phyloP scores from a whole-genome alignment of 1,284 basidiomycete genomes.

The Fistulina hepatica region DNA sequence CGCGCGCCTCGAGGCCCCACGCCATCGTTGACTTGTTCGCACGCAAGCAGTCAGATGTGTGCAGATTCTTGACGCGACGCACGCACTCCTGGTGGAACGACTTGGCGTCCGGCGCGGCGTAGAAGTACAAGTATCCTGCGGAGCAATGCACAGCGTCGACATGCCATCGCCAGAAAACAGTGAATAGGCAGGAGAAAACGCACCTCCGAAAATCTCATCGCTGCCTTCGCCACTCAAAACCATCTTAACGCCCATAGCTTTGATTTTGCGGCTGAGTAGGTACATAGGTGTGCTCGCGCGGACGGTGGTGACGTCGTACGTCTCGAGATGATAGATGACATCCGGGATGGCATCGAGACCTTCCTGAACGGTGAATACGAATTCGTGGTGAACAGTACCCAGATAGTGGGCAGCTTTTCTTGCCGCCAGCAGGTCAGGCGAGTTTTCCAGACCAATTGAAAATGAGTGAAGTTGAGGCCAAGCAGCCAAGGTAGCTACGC shows the following conservation, averaged over 20 bases:
- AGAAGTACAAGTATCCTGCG: constrained; percentile 96
- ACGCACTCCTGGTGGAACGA: constrained; percentile 97
- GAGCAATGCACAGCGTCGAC: constrained; percentile 5
- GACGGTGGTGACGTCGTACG: constrained; percentile 98
- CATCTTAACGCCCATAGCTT: constrained; percentile 99
- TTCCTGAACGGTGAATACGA: constrained; percentile 97
- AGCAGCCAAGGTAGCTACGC: constrained; percentile 58
- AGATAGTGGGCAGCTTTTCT: constrained; percentile 90
- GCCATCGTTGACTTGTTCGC: constrained; percentile 99
- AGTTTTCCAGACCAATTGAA: constrained; percentile 91
- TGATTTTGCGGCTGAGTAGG: constrained; percentile 95
- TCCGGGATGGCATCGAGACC: constrained; percentile 96
- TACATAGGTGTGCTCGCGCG: constrained; percentile 98
- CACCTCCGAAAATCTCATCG: constrained; percentile 95
- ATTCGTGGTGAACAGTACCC: constrained; percentile 96
- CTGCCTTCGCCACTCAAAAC: constrained; percentile 96
- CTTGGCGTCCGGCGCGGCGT: constrained; percentile 83
- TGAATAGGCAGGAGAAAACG: constrained; percentile 13
- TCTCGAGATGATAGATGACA: constrained; percentile 98
- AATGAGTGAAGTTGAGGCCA: constrained; percentile 99
- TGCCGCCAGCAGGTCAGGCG: constrained; percentile 92
- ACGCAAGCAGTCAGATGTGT: constrained; percentile 94
- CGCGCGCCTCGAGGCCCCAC: constrained; percentile 98
- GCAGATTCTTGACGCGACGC: constrained; percentile 93
- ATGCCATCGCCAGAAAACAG: constrained; percentile 3